Percentiles rank a stretch among this genome's conserved stretches.
phyloP scores from a whole-genome alignment of 495 filamentous ascomycete genomes.

The Daldinia childiae region DNA sequence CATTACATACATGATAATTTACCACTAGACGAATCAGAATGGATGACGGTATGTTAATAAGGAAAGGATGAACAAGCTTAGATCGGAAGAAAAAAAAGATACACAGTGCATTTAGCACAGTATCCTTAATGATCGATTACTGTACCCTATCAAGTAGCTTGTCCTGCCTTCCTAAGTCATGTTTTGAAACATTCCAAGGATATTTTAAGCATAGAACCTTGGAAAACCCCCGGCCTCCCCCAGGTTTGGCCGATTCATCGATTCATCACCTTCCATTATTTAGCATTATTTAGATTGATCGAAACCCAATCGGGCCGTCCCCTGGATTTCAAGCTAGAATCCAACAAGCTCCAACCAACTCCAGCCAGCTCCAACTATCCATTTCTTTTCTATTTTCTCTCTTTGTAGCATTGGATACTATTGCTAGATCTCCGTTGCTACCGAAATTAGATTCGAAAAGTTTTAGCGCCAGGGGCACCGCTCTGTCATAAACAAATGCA shows the following conservation, averaged over 20 bases:
- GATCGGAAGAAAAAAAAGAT: conserved; percentile 12
- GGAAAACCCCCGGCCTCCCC: conserved; percentile 39
- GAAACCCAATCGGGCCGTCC: conserved; percentile 42
- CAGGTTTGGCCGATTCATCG: conserved; percentile 40
- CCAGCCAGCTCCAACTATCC: conserved; percentile 10
- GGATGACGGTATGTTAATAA: background rate
- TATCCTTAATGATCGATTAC: background rate
- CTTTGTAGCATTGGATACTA: background rate
- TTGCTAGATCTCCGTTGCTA: background rate
- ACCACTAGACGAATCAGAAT: background rate
- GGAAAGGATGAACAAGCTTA: conserved; percentile 17
- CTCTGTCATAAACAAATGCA: conserved; percentile 10
- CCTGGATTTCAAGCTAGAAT: conserved; percentile 18
- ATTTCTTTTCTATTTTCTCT: background rate
- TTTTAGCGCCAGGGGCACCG: conserved; percentile 35
- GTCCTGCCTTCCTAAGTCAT: conserved; percentile 32
- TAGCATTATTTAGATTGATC: conserved; percentile 25
- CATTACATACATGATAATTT: background rate
- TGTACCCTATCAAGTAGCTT: background rate
- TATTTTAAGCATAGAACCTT: conserved; percentile 19
- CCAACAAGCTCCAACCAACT: conserved; percentile 8
- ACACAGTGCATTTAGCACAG: conserved; percentile 31
- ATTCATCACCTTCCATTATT: conserved; percentile 39
- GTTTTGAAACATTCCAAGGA: conserved; percentile 37
- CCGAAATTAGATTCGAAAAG: conserved; percentile 28